Evolutionary conservation across 345 rosid genomes (phyloP), one percentile per base, ranked within the genome.

Genomic region (sweet orange (Citrus sinensis)): DNA sequence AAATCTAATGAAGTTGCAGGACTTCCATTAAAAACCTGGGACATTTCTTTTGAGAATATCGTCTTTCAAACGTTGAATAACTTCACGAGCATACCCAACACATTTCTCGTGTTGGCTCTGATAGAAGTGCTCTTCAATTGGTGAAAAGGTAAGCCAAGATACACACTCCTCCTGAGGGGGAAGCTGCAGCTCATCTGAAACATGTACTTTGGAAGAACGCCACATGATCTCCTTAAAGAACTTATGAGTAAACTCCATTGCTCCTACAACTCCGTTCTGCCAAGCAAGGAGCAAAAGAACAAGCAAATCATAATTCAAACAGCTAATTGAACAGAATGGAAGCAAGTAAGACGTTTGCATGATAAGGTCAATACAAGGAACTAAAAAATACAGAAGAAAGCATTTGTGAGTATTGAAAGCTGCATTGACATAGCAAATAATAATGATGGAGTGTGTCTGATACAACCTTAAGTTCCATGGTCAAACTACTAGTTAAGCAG

Each of bases 101-200:
- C 99, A 95, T 76, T 94, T 93, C 86, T 93, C 99, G 82, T 95
- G 99, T 84, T 95, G 99, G 78, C 93, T 93, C 81, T 91, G 92
- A 80, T 95, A 95, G 81, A 95, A 95, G 79, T 95, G 98, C 79
- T 90, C 90, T 83, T 95, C 99, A 76, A 92, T 92, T 67, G 99
- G 92, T 73, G 98, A 95, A 84, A 95, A 92, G 14, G 88, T 84
- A 75, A 95, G 97, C 94, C 93, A 91, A 22, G 96, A 92, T 78
- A 95, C 77, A 9, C 94, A 84, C 81, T 95, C 99, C 84, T 93
- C 97, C 80, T 95, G 99, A 29, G 93, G 93, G 61, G 98, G 98
- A 75, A 95, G 90, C 58, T 93, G 87, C 82, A 95, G 85, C 87
- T 95, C 99, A 87, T 93, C 99, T 35, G 97, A 93, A 71, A 95